phyloP scores from a whole-genome alignment of 345 rosid species.

The Bretschneidera sinensis region DNA sequence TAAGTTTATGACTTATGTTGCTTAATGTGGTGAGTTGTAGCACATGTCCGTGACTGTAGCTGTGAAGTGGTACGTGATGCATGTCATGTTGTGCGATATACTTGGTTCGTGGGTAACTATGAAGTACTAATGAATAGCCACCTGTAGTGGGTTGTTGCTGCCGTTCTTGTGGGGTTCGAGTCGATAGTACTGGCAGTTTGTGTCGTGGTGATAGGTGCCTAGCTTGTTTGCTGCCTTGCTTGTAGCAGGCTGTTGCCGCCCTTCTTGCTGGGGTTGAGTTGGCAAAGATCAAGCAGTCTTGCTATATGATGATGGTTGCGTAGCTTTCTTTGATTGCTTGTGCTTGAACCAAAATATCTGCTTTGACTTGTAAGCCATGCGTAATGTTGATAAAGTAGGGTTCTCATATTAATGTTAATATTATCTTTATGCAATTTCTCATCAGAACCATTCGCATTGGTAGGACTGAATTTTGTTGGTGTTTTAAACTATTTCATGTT shows the following conservation, averaged over 20 bases:
- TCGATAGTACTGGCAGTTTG: slow-evolving; percentile 14
- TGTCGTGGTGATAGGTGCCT: background rate
- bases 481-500: slow-evolving; percentile 28
- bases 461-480: slow-evolving; percentile 26
- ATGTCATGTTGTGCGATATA: slow-evolving; percentile 28
- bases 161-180: slow-evolving; percentile 23
- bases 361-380: background rate
- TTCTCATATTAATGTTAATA: no score
- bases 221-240: slow-evolving; percentile 25
- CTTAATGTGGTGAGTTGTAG: slow-evolving; percentile 46
- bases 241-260: slow-evolving; percentile 12
- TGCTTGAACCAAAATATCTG: background rate
- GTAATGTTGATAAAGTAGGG: no score
- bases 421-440: slow-evolving; percentile 23
- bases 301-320: background rate
- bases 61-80: slow-evolving; percentile 42
- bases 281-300: background rate
- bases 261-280: slow-evolving; percentile 8
- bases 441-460: slow-evolving; percentile 14
- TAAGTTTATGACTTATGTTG: slow-evolving; percentile 13
- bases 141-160: slow-evolving; percentile 33
- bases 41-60: slow-evolving; percentile 35
- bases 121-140: slow-evolving; percentile 23
- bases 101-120: slow-evolving; percentile 24
- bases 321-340: background rate